Evolutionary conservation across 1,284 basidiomycete genomes (phyloP).

Genomic region (Fistulina hepatica): DNA sequence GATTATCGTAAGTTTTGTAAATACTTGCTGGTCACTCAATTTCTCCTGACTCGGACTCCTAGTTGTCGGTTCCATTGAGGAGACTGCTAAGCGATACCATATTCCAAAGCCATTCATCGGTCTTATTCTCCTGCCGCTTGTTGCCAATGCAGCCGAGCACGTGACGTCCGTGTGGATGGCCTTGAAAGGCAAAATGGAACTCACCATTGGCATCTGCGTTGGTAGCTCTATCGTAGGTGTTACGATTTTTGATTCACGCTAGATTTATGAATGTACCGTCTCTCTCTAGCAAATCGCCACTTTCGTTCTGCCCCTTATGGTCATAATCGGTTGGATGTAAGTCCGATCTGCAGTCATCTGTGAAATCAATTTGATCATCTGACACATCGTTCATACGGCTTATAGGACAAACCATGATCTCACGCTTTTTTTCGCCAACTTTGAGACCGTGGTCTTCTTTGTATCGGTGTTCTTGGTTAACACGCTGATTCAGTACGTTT

Average conservation of each 20-base stretch:
- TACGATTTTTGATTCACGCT: neutral
- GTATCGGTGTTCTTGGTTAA: slow-evolving; percentile 79
- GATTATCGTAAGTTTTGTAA: slow-evolving; percentile 49
- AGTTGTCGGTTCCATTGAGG: slow-evolving; percentile 88
- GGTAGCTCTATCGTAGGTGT: slow-evolving; percentile 75
- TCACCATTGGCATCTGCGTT: slow-evolving; percentile 82
- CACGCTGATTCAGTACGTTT: slow-evolving; percentile 59
- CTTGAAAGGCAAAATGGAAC: slow-evolving; percentile 77
- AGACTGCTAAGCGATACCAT: slow-evolving; percentile 68
- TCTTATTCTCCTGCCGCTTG: slow-evolving; percentile 62
- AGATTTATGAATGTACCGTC: slow-evolving; percentile 6
- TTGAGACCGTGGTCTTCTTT: slow-evolving; percentile 78
- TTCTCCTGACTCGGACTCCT: slow-evolving; percentile 1
- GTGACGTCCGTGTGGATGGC: slow-evolving; percentile 88
- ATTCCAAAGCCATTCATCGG: slow-evolving; percentile 82
- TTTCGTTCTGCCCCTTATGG: slow-evolving; percentile 78
- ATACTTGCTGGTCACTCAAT: neutral
- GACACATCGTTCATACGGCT: slow-evolving; percentile 6
- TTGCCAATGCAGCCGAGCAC: slow-evolving; percentile 73
- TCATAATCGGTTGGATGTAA: slow-evolving; percentile 75
- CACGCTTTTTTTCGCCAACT: slow-evolving; percentile 75
- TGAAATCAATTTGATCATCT: slow-evolving; percentile 1
- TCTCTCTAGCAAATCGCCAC: slow-evolving; percentile 70
- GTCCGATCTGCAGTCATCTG: slow-evolving; percentile 19
- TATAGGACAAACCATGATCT: slow-evolving; percentile 61